A percentile compares a stretch with the other conserved stretches of the same genome.
phyloP scores from a whole-genome alignment of 208 protist species.

The Borovskyia barvae region DNA sequence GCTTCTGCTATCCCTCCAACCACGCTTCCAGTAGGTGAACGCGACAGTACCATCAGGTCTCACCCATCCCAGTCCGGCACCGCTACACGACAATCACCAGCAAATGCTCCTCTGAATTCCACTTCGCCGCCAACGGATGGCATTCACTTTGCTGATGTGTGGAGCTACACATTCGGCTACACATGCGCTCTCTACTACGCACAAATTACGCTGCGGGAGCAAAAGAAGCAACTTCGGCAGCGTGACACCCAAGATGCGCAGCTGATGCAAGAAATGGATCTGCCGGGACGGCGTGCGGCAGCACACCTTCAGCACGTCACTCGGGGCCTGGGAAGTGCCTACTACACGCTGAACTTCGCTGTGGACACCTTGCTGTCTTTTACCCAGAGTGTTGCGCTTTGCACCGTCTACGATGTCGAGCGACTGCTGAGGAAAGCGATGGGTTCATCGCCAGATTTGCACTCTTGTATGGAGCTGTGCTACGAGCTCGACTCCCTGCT shows the following conservation, averaged over 20 bases:
- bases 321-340: slow-evolving; percentile 67
- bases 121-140: background rate
- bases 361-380: slow-evolving; percentile 76
- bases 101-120: too few species aligned
- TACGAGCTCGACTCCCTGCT: slow-evolving; percentile 60
- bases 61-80: too few species aligned
- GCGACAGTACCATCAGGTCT: too few species aligned
- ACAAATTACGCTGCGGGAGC: slow-evolving; percentile 55
- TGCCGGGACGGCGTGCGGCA: background rate
- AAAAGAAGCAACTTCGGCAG: slow-evolving; percentile 63
- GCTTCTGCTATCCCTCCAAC: too few species aligned
- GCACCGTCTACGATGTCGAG: slow-evolving; percentile 58
- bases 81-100: too few species aligned
- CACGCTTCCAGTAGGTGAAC: too few species aligned
- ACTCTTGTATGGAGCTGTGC: slow-evolving; percentile 67
- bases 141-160: slow-evolving; percentile 43
- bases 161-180: slow-evolving; percentile 84
- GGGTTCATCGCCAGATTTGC: slow-evolving; percentile 3
- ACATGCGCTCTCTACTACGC: slow-evolving; percentile 78
- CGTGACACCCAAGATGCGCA: slow-evolving; percentile 41
- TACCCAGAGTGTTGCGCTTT: slow-evolving; percentile 44
- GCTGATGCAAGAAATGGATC: slow-evolving; percentile 39
- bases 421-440: slow-evolving; percentile 18
- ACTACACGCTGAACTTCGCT: slow-evolving; percentile 78
- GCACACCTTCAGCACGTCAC: slow-evolving; percentile 28